A percentile compares a stretch with the other conserved stretches of the same genome.
Evolutionary conservation across 2,329 filamentous ascomycete species (phyloP).

Genomic region (Geosmithia putterillii): DNA sequence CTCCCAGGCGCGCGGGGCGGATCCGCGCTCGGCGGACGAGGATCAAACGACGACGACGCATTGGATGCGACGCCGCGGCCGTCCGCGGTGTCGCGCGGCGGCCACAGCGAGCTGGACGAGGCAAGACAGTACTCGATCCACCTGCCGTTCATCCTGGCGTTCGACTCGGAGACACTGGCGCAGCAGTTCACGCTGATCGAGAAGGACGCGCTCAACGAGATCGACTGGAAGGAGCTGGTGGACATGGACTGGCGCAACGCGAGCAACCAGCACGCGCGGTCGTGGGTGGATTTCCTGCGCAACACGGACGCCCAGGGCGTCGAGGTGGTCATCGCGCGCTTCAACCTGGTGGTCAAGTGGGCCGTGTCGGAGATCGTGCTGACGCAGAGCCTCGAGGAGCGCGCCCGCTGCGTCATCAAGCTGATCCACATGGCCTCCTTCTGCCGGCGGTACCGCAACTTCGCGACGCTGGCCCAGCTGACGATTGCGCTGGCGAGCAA

Average conservation of each 20-base stretch:
- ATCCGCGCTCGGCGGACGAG: neutral
- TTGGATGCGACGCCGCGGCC: no score
- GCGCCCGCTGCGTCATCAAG: conserved; percentile 67
- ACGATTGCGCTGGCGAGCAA: conserved; percentile 65
- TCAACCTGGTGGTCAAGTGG: conserved; percentile 86
- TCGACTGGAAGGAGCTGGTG: conserved; percentile 80
- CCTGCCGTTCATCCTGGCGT: conserved; percentile 69
- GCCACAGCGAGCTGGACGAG: neutral
- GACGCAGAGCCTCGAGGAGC: conserved; percentile 58
- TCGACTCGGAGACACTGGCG: conserved; percentile 66
- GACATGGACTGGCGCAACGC: conserved; percentile 72
- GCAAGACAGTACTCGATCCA: conserved; percentile 40
- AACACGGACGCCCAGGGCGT: conserved; percentile 60
- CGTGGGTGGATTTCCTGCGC: conserved; percentile 73
- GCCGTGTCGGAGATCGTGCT: conserved; percentile 68
- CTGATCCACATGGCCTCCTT: conserved; percentile 71
- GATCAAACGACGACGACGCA: no score
- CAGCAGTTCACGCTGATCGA: conserved; percentile 80
- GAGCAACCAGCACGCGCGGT: conserved; percentile 50
- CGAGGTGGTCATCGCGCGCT: conserved; percentile 73
- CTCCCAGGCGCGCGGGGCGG: conserved; percentile 19
- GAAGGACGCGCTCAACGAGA: conserved; percentile 74
- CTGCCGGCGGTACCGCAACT: conserved; percentile 66
- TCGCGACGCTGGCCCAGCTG: conserved; percentile 73
- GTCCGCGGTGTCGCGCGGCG: no score